A percentile compares a stretch with the other conserved stretches of the same genome.
Evolutionary conservation across 75 land plant genomes (phyloP).

Genomic region (Selaginella moellendorffii): DNA sequence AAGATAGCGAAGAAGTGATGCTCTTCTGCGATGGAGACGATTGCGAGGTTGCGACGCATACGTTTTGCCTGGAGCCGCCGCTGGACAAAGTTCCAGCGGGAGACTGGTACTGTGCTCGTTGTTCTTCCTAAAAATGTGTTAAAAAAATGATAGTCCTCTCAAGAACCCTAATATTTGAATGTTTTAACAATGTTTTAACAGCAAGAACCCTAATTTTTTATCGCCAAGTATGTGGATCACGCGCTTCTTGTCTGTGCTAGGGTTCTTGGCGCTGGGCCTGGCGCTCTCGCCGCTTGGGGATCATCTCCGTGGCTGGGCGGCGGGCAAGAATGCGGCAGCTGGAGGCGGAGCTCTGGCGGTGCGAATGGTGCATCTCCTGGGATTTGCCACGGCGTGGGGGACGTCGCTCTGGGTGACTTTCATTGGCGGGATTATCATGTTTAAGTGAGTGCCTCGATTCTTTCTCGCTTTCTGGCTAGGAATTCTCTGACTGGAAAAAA

Average conservation of each 20-base stretch:
- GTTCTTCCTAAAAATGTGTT: no score
- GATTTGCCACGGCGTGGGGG: constrained; percentile 81
- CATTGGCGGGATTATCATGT: constrained; percentile 97
- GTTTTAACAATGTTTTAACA: no score
- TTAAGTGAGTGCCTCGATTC: constrained; percentile 58
- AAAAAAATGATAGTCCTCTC: no score
- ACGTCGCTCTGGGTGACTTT: constrained; percentile 90
- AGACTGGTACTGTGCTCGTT: constrained; percentile 70
- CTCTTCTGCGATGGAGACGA: constrained; percentile 73
- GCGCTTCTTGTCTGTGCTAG: constrained; percentile 29
- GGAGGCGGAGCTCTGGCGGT: constrained; percentile 7
- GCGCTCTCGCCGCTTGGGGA: constrained; percentile 12
- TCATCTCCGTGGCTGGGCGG: neutral
- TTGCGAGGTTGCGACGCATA: constrained; percentile 64
- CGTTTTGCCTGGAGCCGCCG: constrained; percentile 75
- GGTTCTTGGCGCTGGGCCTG: constrained; percentile 39
- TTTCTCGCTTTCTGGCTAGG: no score
- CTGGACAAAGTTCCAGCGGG: constrained; percentile 44
- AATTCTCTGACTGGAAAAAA: no score
- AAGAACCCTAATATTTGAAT: no score
- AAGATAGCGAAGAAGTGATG: constrained; percentile 60
- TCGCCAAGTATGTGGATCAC: constrained; percentile 27
- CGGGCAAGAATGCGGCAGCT: neutral
- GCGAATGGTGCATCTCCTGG: constrained; percentile 51
- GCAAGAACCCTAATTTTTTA: neutral